Evolutionary conservation across 345 rosid genomes (phyloP), one percentile per base, ranked within the genome.

Genomic region (Cardiospermum halicacabum): DNA sequence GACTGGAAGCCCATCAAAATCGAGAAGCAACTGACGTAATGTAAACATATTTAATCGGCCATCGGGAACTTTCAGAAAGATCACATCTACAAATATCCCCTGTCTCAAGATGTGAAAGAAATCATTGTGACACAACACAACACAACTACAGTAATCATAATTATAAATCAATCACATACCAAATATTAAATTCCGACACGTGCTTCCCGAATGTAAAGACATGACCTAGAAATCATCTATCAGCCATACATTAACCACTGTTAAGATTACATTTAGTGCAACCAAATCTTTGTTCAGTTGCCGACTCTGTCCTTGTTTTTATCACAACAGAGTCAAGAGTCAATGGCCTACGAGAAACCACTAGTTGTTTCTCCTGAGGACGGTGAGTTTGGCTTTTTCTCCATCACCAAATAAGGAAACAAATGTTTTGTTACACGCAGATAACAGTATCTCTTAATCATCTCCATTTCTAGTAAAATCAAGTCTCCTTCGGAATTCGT

Each of bases 381-480:
- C 68, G 40, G 53, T 26, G 68, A 16, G 4, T n/a, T 53, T 24
- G 43, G 25, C 48, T 7, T 32, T 34, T 11, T 24, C 3, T 1
- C 2, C 47, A n/a, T 42, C 13, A 15, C 36, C 49, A n/a, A n/a
- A n/a, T n/a, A n/a, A n/a, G n/a, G n/a, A n/a, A n/a, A n/a, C n/a
- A n/a, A n/a, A n/a, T n/a, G n/a, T n/a, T n/a, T n/a, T n/a, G n/a
- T n/a, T n/a, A n/a, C n/a, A 32, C 37, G 9, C 9, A 32, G 0
- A 4, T 32, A 10, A 32, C 6, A 5, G 7, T 34, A 51, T 42
- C 24, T 65, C 32, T 13, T 22, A 50, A 58, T 59, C 60, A 18
- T 2, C 24, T 49, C 19, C 19, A 26, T 60, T 68, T 68, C 63
- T 58, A 58, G 69, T 64, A 58, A 58, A 43, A 53, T 68, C 77